Conservation (phyloP, 148 eudicot genomes). For the Camellia lanceoleosa region DNA sequence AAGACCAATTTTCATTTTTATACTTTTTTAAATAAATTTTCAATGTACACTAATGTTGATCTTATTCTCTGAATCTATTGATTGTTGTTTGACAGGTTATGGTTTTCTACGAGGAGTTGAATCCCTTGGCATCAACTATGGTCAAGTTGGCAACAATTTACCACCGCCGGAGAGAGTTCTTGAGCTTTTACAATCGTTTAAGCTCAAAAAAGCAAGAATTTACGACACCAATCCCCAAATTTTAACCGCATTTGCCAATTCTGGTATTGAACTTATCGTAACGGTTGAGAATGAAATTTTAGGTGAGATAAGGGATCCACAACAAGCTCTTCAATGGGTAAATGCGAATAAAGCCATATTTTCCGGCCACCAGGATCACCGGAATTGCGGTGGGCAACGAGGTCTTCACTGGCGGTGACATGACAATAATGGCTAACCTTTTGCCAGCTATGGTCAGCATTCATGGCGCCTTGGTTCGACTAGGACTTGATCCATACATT, state of each 20-base stretch:
- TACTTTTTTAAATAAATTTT: background rate
- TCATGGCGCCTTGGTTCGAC: constrained; percentile 41
- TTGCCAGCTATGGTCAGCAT: constrained; percentile 71
- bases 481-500: constrained; percentile 43
- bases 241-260: constrained; percentile 52
- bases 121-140: constrained; percentile 73
- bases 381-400: constrained; percentile 82
- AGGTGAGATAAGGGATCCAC: constrained; percentile 35
- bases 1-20: background rate
- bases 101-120: constrained; percentile 21
- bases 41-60: background rate
- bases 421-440: constrained; percentile 32
- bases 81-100: background rate
- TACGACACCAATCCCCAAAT: constrained; percentile 78
- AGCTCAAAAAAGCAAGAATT: constrained; percentile 54
- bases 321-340: constrained; percentile 68
- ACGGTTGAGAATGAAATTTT: constrained; percentile 66
- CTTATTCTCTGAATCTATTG: background rate
- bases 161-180: constrained; percentile 60
- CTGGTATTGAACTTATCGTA: constrained; percentile 57
- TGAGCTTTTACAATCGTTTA: constrained; percentile 36
- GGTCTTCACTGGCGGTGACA: constrained; percentile 59
- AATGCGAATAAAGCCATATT: constrained; percentile 48
- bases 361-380: constrained; percentile 71
- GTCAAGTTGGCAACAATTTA: constrained; percentile 64